phyloP scores from a whole-genome alignment of 306 rosid species.

The Delonix regia region DNA sequence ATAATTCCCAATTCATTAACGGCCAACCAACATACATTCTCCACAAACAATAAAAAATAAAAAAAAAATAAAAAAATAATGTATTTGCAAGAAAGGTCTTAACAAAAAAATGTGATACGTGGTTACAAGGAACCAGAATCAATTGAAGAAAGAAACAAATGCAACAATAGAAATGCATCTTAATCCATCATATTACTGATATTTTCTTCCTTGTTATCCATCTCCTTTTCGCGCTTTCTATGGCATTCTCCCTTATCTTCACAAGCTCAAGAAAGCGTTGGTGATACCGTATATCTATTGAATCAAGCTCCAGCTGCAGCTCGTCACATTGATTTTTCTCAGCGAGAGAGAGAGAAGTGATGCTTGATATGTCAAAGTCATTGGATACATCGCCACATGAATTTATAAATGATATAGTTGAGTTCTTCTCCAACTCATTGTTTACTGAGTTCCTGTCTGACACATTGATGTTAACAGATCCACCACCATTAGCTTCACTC shows the following conservation, averaged over 20 bases:
- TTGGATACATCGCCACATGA: conserved; percentile 40
- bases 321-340: conserved; percentile 43
- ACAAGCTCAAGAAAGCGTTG: conserved; percentile 57
- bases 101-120: not conserved
- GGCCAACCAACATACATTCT: not conserved
- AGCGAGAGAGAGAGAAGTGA: conserved; percentile 41
- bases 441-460: not conserved
- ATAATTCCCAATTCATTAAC: not conserved
- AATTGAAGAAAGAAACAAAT: not conserved
- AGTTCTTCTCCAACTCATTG: conserved; percentile 33
- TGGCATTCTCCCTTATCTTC: conserved; percentile 73
- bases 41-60: not conserved
- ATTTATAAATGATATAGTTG: conserved; percentile 39
- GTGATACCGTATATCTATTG: conserved; percentile 60
- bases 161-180: conserved; percentile 4
- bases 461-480: not conserved
- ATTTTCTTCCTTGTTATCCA: conserved; percentile 64
- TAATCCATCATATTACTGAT: conserved; percentile 40
- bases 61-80: not conserved
- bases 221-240: conserved; percentile 62
- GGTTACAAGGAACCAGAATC: conserved; percentile 20
- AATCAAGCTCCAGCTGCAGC: conserved; percentile 69
- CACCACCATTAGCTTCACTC: conserved; percentile 32
- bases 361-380: conserved; percentile 48
- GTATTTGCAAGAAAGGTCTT: not conserved